Base-by-base conservation (phyloP, 345 rosid species). In the Gossypium bickii region DNA sequence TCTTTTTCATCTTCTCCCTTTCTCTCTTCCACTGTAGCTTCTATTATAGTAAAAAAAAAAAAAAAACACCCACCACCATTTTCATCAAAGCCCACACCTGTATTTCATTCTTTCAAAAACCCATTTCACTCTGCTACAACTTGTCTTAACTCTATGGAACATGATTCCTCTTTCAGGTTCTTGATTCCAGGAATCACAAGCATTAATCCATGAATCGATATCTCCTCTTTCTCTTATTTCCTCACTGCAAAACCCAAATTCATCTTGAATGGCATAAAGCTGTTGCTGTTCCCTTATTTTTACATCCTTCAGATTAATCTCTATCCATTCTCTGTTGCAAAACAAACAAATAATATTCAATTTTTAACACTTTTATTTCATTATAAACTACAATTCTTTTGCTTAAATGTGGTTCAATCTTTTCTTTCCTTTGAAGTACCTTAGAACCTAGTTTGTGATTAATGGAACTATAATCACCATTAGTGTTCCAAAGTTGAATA, bases 401-500 rank as follows among this genome's bases (percentile, higher is more conserved):
- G 16, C 10, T 51, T 29, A 52, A 29, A 70, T 17, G 6, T 22
- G 16, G 6, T 9, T 18, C 20, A 24, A 44, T 2, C 6, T 41
- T 9, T 52, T 67, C 3, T 18, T 74, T 12, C 12, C 17, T 59
- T 70, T 67, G 9, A 9, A 11, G 49, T 82, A 90, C 91, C 92
- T 87, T 76, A n/a, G 76, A 70, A 74, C 83, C 88, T 70, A 76
- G 74, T 75, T 82, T 64, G 52, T 55, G 80, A 67, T 77, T 48
- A 53, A 27, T 43, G 1, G 84, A 69, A 70, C 70, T 61, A 18
- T 45, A 77, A 75, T 74, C 80, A 74, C 79, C 62, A 67, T 85
- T 78, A 45, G 78, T 72, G 82, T 80, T 89, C 93, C 93, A 87
- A 17, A 85, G 86, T 81, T 89, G 91, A 81, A 88, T 83, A 59